Evolutionary conservation across 2,329 filamentous ascomycete genomes (phyloP), one percentile per base, ranked within the genome.

Genomic region (Cladosporium sp.): DNA sequence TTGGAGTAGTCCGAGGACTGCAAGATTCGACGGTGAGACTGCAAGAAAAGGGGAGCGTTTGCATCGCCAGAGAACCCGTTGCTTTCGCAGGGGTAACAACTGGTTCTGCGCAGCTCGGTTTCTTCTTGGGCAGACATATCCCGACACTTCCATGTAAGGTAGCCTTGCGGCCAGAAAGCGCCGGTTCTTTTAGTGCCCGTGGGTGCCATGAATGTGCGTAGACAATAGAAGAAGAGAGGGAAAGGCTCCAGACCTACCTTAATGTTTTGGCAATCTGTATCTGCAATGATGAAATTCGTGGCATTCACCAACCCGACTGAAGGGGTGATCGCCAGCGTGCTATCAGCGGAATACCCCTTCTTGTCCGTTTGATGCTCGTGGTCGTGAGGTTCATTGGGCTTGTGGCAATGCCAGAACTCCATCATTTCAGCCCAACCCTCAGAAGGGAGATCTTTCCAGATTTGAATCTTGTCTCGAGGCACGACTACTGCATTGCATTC

Each of bases 401-500:
- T 97, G 69, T 99, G 93, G 64, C 93, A 99, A 69, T 99, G 95
- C 93, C 93, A 99, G 60, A 99, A 95, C 68, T 99, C 95, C 93
- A 99, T 99, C 91, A 99, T 95, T 72, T 99, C 93, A 0, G 93
- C 95, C 93, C 93, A 99, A 63, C 96, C 92, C 61, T 95, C 90
- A 64, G 90, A 96, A 0, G 93, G 93, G 15, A 99, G 73, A 64
- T 99, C 90, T 70, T 92, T 96, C 92, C 93, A 99, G 32, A 71
- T 68, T 34, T 68, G 71, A 7, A 71, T 49, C 82, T 72, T 47
- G 32, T 59, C 56, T 17, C 51, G 54, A 11, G 37, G 29, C 12
- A 68, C 50, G 3, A 70, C 15, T 7, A 61, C 50, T 15, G 56
- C 43, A 11, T 53, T 39, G 51, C 67, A 69, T 1, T 44, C 40